phyloP scores from a whole-genome alignment of 257 asterid genomes.

The Plantago major region DNA sequence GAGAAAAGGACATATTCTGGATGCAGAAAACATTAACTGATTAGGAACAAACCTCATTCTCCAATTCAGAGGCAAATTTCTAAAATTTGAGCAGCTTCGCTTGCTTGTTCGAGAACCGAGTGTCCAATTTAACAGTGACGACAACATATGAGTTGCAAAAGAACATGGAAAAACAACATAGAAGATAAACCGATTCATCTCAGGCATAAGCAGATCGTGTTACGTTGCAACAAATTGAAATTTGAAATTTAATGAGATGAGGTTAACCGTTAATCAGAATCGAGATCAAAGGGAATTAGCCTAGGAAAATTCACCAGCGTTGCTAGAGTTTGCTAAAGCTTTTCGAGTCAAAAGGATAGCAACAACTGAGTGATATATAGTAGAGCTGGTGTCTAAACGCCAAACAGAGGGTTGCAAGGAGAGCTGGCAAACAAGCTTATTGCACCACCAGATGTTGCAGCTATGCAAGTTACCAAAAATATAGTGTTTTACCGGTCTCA shows the following conservation, averaged over 20 bases:
- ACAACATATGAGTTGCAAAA: background rate
- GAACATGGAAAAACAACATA: background rate
- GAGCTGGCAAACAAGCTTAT: no score
- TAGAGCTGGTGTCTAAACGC: no score
- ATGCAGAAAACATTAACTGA: no score
- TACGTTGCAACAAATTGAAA: background rate
- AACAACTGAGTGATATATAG: background rate
- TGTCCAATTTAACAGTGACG: constrained; percentile 40
- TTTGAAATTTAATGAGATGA: background rate
- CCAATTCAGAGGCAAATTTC: constrained; percentile 95
- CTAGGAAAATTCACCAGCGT: constrained; percentile 89
- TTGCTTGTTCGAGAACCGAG: constrained; percentile 98
- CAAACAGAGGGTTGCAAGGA: no score
- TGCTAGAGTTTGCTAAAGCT: constrained; percentile 52
- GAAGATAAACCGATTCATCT: constrained; percentile 19
- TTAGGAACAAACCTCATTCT: constrained; percentile 66
- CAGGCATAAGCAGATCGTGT: background rate
- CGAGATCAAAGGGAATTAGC: constrained; percentile 26
- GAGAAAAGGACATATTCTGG: background rate
- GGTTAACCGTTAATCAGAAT: background rate
- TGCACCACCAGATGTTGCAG: no score
- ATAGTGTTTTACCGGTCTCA: no score
- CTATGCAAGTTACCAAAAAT: no score
- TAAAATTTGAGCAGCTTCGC: constrained; percentile 89
- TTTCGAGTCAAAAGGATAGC: background rate